Conservation (phyloP, 257 asterid species). For the Solanum corneliomulleri region DNA sequence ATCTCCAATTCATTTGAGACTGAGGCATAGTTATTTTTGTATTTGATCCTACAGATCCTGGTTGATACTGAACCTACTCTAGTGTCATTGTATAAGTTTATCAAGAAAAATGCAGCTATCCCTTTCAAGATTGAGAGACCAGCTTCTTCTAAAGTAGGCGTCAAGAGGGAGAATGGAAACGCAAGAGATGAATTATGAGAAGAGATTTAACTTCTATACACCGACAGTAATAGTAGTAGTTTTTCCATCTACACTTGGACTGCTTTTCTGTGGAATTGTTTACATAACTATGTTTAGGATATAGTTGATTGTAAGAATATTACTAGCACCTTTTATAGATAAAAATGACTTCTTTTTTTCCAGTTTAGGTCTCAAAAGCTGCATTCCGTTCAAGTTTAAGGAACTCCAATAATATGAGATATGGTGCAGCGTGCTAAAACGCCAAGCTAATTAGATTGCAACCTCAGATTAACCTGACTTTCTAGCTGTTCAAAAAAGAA, state of each 20-base stretch:
- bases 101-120: conserved; percentile 68
- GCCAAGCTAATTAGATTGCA: neutral
- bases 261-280: neutral
- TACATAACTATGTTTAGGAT: neutral
- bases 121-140: conserved; percentile 78
- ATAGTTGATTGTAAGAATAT: neutral
- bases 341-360: neutral
- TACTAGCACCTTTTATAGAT: neutral
- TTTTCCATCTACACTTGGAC: neutral
- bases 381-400: neutral
- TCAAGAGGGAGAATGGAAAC: conserved; percentile 14
- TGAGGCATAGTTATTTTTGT: neutral
- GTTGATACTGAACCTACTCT: conserved; percentile 72
- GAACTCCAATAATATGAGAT: neutral
- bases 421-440: neutral
- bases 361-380: neutral
- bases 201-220: neutral
- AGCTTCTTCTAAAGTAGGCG: conserved; percentile 19
- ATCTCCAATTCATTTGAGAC: neutral
- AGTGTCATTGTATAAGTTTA: conserved; percentile 66
- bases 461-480: neutral
- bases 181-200: conserved; percentile 68
- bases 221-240: neutral
- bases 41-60: conserved; percentile 32
- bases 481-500: neutral